Conservation (phyloP, 2,329 filamentous ascomycete species). For the Cercospora janseana region DNA sequence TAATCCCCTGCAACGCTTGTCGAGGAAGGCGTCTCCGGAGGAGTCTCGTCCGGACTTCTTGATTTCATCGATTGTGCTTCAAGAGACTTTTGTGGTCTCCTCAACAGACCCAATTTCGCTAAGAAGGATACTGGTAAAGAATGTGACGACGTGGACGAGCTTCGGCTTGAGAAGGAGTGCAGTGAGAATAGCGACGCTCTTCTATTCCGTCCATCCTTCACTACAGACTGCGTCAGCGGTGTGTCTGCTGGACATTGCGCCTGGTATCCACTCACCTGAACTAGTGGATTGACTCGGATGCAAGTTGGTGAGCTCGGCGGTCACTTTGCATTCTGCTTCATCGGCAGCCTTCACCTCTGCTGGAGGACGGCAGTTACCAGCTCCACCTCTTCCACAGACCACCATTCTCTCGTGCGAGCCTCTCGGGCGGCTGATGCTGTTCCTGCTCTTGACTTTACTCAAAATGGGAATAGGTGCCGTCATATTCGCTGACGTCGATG, state of each 20-base stretch:
- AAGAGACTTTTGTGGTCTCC: neutral
- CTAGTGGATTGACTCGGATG: slow-evolving; percentile 11
- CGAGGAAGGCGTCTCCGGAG: neutral
- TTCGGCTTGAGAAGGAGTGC: slow-evolving; percentile 1
- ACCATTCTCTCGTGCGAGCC: slow-evolving; percentile 13
- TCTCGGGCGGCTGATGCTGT: neutral
- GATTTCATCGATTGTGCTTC: neutral
- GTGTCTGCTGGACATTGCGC: no score
- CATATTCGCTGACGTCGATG: slow-evolving; percentile 6
- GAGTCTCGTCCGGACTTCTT: neutral
- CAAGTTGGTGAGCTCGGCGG: slow-evolving; percentile 15
- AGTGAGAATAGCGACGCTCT: slow-evolving; percentile 9
- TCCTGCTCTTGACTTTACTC: slow-evolving; percentile 9
- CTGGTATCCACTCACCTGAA: slow-evolving; percentile 2
- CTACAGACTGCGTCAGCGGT: neutral
- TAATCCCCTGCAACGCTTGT: slow-evolving; percentile 1
- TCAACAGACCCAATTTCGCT: slow-evolving; percentile 3
- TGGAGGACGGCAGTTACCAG: slow-evolving; percentile 20
- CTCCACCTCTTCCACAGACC: slow-evolving; percentile 23
- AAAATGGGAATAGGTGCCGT: slow-evolving; percentile 12
- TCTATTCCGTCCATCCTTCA: neutral
- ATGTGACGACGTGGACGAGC: neutral
- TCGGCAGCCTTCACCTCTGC: slow-evolving; percentile 17
- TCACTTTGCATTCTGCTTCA: slow-evolving; percentile 17
- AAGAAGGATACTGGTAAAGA: slow-evolving; percentile 1